Conservation (phyloP, 805 yeast genomes). For the Saturnispora halmiae region DNA sequence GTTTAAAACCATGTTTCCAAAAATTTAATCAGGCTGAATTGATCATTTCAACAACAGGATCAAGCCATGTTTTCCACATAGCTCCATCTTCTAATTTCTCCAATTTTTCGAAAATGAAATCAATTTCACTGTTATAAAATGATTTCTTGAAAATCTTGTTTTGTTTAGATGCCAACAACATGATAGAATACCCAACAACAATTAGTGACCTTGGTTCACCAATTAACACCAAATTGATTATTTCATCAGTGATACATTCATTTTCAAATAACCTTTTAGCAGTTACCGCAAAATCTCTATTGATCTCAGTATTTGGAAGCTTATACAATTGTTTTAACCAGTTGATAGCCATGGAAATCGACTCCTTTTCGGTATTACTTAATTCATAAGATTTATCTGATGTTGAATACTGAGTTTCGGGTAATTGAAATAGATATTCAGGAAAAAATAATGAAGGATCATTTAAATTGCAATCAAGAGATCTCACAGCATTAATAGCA, state of each 20-base stretch:
- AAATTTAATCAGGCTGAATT: background rate
- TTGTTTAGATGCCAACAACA: slow-evolving; percentile 13
- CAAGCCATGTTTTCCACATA: slow-evolving; percentile 14
- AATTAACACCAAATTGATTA: slow-evolving; percentile 11
- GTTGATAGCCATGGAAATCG: background rate
- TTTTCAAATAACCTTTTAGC: slow-evolving; percentile 15
- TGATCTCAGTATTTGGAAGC: slow-evolving; percentile 7
- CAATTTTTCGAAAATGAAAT: slow-evolving; percentile 7
- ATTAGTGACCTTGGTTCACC: slow-evolving; percentile 19
- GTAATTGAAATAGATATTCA: slow-evolving; percentile 12
- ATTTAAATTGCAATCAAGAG: slow-evolving; percentile 1
- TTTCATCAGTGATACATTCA: slow-evolving; percentile 4
- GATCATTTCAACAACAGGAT: slow-evolving; percentile 11
- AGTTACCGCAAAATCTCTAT: slow-evolving; percentile 14
- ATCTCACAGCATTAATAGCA: background rate
- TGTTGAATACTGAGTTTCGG: slow-evolving; percentile 1
- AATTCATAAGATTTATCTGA: background rate
- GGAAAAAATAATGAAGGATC: slow-evolving; percentile 15
- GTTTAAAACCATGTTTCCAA: too few species aligned
- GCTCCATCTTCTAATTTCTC: slow-evolving; percentile 5
- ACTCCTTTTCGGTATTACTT: background rate
- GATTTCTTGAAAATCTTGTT: slow-evolving; percentile 6
- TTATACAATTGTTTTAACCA: slow-evolving; percentile 8
- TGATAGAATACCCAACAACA: slow-evolving; percentile 16
- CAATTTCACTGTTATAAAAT: slow-evolving; percentile 9